phyloP scores from a whole-genome alignment of 805 yeast species.

The Yamadazyma akitaensis region DNA sequence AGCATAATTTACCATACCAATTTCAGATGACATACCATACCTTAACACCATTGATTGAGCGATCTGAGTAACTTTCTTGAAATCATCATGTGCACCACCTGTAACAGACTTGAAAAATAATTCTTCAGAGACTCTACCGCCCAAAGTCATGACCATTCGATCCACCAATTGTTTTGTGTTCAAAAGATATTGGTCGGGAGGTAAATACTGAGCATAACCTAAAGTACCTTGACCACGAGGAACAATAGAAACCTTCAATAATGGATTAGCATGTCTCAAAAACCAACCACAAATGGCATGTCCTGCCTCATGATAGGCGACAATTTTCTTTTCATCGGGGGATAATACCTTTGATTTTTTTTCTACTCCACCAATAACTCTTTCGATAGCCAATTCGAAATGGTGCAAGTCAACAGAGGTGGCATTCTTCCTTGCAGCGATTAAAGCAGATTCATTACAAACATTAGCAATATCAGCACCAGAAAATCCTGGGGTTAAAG shows the following conservation, averaged over 20 bases:
- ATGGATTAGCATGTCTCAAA: constrained; percentile 82
- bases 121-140: constrained; percentile 92
- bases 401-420: constrained; percentile 60
- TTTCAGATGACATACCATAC: constrained; percentile 80
- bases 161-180: constrained; percentile 74
- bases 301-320: constrained; percentile 95
- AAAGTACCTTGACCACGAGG: constrained; percentile 94
- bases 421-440: constrained; percentile 81
- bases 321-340: constrained; percentile 76
- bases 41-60: constrained; percentile 87
- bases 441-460: constrained; percentile 91
- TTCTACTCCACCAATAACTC: constrained; percentile 93
- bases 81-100: constrained; percentile 90
- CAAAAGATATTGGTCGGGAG: constrained; percentile 80
- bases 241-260: constrained; percentile 87
- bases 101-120: constrained; percentile 83
- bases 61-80: constrained; percentile 84
- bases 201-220: constrained; percentile 94
- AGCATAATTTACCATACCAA: constrained; percentile 63
- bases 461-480: constrained; percentile 97
- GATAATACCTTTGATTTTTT: constrained; percentile 76
- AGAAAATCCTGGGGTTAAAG: constrained; percentile 91
- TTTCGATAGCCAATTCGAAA: constrained; percentile 89
- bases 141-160: constrained; percentile 91
- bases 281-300: constrained; percentile 97